Base-by-base conservation (phyloP, 2,329 filamentous ascomycete species). In the Sporothrix euskadiensis region DNA sequence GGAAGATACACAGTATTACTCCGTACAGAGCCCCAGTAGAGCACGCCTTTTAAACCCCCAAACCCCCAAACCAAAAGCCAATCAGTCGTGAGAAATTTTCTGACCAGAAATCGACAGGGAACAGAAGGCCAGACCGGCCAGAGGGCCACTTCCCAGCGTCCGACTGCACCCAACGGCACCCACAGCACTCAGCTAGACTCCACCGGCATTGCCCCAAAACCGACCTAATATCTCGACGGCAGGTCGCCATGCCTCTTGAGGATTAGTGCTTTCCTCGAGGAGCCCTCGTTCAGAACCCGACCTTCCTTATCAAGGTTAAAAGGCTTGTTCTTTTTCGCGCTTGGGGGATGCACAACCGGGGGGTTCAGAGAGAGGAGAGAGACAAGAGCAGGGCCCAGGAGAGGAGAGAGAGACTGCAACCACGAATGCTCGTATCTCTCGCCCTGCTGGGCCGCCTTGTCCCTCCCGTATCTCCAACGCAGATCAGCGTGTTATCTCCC, bases 281-380 rank as follows among this genome's bases (percentile, higher is more conserved):
- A 59, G 54, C 35, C 49, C 19, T n/a, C n/a, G 5, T 30, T 26
- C 8, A 39, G 68, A 39, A n/a, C 54, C 69, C 54, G 69, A 71
- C 69, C 69, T 71, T 71, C 69, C 69, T 71, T 65, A 71, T 71
- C 69, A 71, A 71, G 69, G 69, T 65, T 63, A 71, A 71, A 71
- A 71, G 66, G 66, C 66, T 39, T 52, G 26, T 39, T 54, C 14
- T 12, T 54, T 52, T 63, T 65, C 30, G 41, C 56, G 69, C 69
- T 65, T 63, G 57, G 69, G 41, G 69, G 39, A 65, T 65, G 57
- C 69, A 41, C 52, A 30, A 47, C 35, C 35, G 12, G 69, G 54
- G 68, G n/a, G 19, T 32, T 32, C 32, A 41, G 30, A 41, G 19
- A 30, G 39, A 56, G 52, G n/a, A 26, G 39, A 65, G 61, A 47